Evolutionary conservation across 225 moss, liverwort and hornwort species (phyloP), one percentile per base, ranked within the genome.

Genomic region (Anthoceros angustus): DNA sequence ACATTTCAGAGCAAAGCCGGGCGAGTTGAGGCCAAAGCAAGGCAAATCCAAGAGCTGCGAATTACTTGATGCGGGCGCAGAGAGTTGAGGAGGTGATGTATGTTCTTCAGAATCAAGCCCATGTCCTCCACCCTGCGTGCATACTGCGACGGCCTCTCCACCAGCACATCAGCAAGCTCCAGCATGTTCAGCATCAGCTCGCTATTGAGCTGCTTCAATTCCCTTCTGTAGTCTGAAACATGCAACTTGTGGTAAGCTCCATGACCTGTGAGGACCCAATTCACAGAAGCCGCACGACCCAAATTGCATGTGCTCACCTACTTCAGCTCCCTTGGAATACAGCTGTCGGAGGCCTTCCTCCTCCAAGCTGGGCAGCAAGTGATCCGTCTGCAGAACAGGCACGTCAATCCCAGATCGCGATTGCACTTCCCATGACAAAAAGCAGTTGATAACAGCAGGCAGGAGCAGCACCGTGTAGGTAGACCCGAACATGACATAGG

Each of bases 191-290:
- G 82, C 62, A 85, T 73, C 39, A 98, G 87, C 65, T 98, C 98
- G 69, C 87, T 79, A 63, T 98, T 98, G 42, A 98, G 74, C 41
- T 83, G 73, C 64, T 84, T 84, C 25, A 98, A 81, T 77, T 98
- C 92, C 68, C 89, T 88, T 70, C 92, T 98, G 70, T 84, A 88
- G 66, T 98, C 98, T 98, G 86, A n/a, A n/a, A n/a, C n/a, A n/a
- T n/a, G n/a, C n/a, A n/a, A n/a, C n/a, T n/a, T n/a, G n/a, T n/a
- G n/a, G n/a, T n/a, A n/a, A n/a, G n/a, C n/a, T n/a, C n/a, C n/a
- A n/a, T n/a, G n/a, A n/a, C n/a, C n/a, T n/a, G n/a, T n/a, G n/a
- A n/a, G n/a, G n/a, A n/a, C n/a, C n/a, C n/a, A n/a, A n/a, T n/a
- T n/a, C n/a, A n/a, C n/a, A n/a, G n/a, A n/a, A n/a, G n/a, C n/a